These are phyloP conservation scores for Phytophthora melonis DNA, from an alignment of 352 stramenopile genomes.

Conservation along the genomic window DNA sequence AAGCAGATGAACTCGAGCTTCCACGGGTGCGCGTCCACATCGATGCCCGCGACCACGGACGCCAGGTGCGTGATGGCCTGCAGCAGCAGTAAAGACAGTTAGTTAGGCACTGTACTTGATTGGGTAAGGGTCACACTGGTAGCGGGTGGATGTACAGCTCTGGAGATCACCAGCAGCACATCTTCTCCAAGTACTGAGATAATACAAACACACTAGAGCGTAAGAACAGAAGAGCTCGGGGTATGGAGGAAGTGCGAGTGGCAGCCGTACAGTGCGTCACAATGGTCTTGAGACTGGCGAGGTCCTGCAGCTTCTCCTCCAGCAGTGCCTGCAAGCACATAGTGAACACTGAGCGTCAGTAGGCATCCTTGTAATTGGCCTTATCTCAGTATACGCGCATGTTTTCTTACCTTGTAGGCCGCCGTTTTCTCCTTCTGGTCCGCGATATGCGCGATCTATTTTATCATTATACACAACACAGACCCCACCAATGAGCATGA, in stretches of 20 bases:
- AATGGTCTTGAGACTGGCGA: slow-evolving; percentile 61
- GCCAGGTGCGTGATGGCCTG: slow-evolving; percentile 82
- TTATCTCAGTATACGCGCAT: slow-evolving; percentile 8
- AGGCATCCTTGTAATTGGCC: not conserved
- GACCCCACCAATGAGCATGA: not conserved
- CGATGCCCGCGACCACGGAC: slow-evolving; percentile 56
- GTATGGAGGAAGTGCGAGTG: too few species aligned
- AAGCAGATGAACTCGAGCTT: slow-evolving; percentile 85
- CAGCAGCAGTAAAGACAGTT: not conserved
- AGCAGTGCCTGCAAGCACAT: slow-evolving; percentile 36
- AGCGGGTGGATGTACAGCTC: slow-evolving; percentile 48
- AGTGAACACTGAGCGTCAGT: not conserved
- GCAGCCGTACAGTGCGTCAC: slow-evolving; percentile 64
- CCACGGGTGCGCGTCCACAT: slow-evolving; percentile 73
- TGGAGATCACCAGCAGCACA: slow-evolving; percentile 81
- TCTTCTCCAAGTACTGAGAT: slow-evolving; percentile 77
- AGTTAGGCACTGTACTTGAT: too few species aligned
- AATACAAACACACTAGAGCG: not conserved
- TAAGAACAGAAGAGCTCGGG: too few species aligned
- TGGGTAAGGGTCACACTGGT: too few species aligned
- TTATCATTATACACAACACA: not conserved
- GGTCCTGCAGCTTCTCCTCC: slow-evolving; percentile 56
- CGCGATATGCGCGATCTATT: slow-evolving; percentile 68
- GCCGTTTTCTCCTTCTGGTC: slow-evolving; percentile 84
- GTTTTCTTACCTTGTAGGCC: slow-evolving; percentile 71